Evolutionary conservation across 2,329 filamentous ascomycete species (phyloP).

Genomic region (Chaetomium sp.): DNA sequence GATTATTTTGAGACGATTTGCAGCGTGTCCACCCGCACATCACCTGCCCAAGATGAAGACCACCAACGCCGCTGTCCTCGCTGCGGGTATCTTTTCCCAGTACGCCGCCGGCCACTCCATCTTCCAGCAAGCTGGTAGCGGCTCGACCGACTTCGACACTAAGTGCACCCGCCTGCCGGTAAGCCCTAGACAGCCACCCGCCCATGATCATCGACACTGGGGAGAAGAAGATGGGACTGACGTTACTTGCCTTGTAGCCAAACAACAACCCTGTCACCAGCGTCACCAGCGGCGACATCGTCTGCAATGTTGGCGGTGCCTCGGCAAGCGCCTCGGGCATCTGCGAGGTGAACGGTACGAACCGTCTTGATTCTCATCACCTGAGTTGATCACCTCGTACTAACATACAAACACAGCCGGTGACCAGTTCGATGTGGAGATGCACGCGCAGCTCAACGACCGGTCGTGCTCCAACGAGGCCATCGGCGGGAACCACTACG

Average conservation of each 20-base stretch:
- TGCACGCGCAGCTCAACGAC: slow-evolving; percentile 40
- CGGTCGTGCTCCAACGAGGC: slow-evolving; percentile 41
- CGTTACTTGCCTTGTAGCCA: slow-evolving; percentile 3
- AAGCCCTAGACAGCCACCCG: not conserved
- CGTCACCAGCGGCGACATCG: slow-evolving; percentile 34
- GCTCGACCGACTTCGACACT: slow-evolving; percentile 14
- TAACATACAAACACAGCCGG: slow-evolving; percentile 29
- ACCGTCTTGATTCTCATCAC: not conserved
- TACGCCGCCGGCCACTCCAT: slow-evolving; percentile 14
- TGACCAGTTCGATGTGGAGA: slow-evolving; percentile 44
- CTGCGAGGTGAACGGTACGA: slow-evolving; percentile 22
- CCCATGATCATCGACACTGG: not conserved
- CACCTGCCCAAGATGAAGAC: slow-evolving; percentile 14
- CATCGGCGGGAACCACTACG: slow-evolving; percentile 49
- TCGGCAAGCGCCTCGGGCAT: slow-evolving; percentile 27
- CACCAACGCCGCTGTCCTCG: slow-evolving; percentile 7
- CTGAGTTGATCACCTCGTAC: not conserved
- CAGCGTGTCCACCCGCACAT: not conserved
- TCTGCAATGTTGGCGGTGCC: slow-evolving; percentile 37
- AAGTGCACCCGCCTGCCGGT: slow-evolving; percentile 20
- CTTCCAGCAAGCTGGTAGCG: slow-evolving; percentile 18
- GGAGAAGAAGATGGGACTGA: not conserved
- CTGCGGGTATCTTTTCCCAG: slow-evolving; percentile 13
- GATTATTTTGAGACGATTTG: no score
- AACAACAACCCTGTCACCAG: slow-evolving; percentile 43